Evolutionary conservation across 2,329 filamentous ascomycete species (phyloP).

Genomic region (Penicillium sp.): DNA sequence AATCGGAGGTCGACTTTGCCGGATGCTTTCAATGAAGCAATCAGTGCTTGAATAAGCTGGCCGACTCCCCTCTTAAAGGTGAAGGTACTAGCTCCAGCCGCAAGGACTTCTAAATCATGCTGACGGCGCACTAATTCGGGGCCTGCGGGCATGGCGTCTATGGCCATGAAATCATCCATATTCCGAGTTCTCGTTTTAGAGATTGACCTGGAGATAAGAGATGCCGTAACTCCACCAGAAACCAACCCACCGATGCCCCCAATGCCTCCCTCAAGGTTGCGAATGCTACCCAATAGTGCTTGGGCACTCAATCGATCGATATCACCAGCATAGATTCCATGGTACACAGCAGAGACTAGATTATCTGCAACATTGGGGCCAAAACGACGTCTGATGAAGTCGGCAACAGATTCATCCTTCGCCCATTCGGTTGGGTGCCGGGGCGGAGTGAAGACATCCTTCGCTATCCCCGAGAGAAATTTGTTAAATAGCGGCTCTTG

Average conservation of each 20-base stretch:
- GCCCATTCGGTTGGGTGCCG: constrained; percentile 28
- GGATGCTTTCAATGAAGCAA: constrained; percentile 42
- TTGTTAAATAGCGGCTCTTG: constrained; percentile 48
- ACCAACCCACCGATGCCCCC: constrained; percentile 13
- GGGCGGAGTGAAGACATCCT: constrained; percentile 32
- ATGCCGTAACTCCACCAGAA: constrained; percentile 8
- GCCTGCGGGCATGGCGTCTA: constrained; percentile 8
- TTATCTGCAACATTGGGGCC: constrained; percentile 57
- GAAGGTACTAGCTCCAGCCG: constrained; percentile 31
- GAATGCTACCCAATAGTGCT: constrained; percentile 48
- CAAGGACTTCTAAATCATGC: constrained; percentile 10
- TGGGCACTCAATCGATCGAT: constrained; percentile 69
- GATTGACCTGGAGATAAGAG: constrained; percentile 10
- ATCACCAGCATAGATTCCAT: constrained; percentile 90
- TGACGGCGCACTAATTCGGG: neutral
- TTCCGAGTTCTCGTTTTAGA: constrained; percentile 9
- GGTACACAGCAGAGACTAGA: constrained; percentile 62
- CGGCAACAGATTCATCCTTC: constrained; percentile 62
- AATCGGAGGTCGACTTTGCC: constrained; percentile 54
- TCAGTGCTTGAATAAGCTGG: constrained; percentile 51
- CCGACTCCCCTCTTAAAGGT: constrained; percentile 52
- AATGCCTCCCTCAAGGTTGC: constrained; percentile 39
- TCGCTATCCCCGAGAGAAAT: constrained; percentile 13
- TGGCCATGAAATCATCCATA: constrained; percentile 26
- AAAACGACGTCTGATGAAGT: constrained; percentile 53